Evolutionary conservation across 1,284 basidiomycete species (phyloP), one percentile per base, ranked within the genome.

Genomic region (Fistulinella staudtii): DNA sequence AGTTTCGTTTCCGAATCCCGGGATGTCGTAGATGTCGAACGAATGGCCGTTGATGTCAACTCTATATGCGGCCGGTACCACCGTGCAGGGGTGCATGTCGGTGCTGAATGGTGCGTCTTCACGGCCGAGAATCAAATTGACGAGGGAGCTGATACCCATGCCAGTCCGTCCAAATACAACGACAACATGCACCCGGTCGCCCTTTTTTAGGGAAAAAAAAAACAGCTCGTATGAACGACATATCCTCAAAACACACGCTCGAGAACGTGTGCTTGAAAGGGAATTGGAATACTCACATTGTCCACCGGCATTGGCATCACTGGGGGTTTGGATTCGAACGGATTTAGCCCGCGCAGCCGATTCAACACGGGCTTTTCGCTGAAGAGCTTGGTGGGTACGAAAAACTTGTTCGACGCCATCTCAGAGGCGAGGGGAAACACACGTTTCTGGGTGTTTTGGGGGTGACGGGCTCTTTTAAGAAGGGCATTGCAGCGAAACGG

Each of bases 61-160:
- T 21, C 61, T 53, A 37, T 60, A 60, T 36, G 54, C 44, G 41
- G 55, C 47, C 0, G 58, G 58, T 15, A 11, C 10, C 6, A 58
- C 0, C 7, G 58, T 63, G 34, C 58, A 60, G 4, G 61, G 61
- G 24, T 60, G 61, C 27, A 60, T 60, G 50, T 60, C 58, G 21
- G 59, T 64, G 42, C 60, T 63, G 41, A 51, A 63, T 5, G 61
- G 59, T 46, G 59, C 59, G 48, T 65, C 61, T 50, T 61, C 61
- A 33, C 63, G 59, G 15, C 55, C 61, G 38, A 63, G 47, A 39
- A 61, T 62, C 24, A 61, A 31, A 29, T 61, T 61, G 11, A 61
- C 55, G 37, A 61, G 52, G 11, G 59, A 61, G 39, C 59, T 61
- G 45, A 64, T 48, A 1, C 59, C 59, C 50, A 65, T 60, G 10